These are phyloP conservation scores for Musa balbisiana DNA, from an alignment of 202 grass and related monocot species.

Conservation along the genomic window DNA sequence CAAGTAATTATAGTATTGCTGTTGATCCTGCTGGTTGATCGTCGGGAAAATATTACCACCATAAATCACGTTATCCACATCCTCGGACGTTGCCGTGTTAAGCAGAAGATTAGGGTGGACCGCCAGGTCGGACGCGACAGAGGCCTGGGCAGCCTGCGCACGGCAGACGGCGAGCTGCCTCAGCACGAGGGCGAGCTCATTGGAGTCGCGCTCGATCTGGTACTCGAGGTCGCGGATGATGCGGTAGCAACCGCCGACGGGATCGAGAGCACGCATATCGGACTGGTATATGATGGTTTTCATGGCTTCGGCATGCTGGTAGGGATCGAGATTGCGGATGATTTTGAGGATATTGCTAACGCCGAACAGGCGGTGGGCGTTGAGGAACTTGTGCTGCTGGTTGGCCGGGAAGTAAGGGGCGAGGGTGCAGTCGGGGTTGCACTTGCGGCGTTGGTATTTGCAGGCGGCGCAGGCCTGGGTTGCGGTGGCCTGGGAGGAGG, in stretches of 20 bases:
- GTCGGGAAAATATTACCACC: background rate
- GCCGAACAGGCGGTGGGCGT: slow-evolving; percentile 62
- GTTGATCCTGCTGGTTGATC: background rate
- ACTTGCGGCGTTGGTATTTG: slow-evolving; percentile 73
- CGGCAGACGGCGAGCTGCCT: slow-evolving; percentile 15
- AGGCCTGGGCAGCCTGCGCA: background rate
- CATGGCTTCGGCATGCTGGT: slow-evolving; percentile 30
- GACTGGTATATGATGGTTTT: slow-evolving; percentile 46
- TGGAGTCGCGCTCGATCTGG: background rate
- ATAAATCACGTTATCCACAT: background rate
- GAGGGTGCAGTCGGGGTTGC: slow-evolving; percentile 45
- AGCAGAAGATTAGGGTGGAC: background rate
- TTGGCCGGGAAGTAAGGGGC: slow-evolving; percentile 61
- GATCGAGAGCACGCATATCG: slow-evolving; percentile 37
- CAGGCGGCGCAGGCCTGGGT: slow-evolving; percentile 60
- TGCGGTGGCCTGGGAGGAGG: background rate
- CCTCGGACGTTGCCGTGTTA: background rate
- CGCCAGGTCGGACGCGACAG: slow-evolving; percentile 9
- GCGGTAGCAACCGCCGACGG: slow-evolving; percentile 33
- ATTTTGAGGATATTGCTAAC: slow-evolving; percentile 56
- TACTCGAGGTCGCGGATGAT: background rate
- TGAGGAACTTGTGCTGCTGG: slow-evolving; percentile 45
- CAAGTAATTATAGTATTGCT: background rate
- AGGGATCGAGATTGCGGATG: slow-evolving; percentile 11
- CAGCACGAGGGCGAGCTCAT: slow-evolving; percentile 8